Percentiles rank a stretch among this genome's conserved stretches.
These are phyloP conservation scores for Hypoxylon sp. DNA, from an alignment of 2,329 filamentous ascomycete genomes.

Conservation along the genomic window DNA sequence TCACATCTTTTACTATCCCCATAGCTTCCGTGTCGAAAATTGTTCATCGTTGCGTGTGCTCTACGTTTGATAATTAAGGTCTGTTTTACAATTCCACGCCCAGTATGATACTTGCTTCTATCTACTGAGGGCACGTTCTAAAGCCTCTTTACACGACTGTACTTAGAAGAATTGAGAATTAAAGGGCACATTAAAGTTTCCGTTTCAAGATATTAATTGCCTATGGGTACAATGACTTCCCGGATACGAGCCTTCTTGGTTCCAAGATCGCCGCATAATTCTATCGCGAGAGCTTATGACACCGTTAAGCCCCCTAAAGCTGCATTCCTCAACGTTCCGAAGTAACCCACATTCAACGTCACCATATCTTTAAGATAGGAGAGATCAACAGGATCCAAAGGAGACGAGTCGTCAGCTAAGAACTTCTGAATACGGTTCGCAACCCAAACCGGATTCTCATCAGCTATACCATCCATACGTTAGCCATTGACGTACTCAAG, in stretches of 20 bases:
- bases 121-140: not conserved
- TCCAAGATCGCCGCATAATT: not conserved
- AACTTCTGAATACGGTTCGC: conserved; percentile 47
- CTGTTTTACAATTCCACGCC: no score
- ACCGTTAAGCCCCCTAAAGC: conserved; percentile 45
- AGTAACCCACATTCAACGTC: conserved; percentile 48
- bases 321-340: conserved; percentile 45
- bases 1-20: no score
- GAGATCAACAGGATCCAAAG: conserved; percentile 40
- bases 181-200: not conserved
- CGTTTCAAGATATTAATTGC: not conserved
- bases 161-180: not conserved
- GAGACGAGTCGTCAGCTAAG: conserved; percentile 43
- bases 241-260: not conserved
- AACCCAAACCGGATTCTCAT: conserved; percentile 50
- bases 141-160: not conserved
- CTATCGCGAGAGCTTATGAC: conserved; percentile 6
- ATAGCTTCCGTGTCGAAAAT: no score
- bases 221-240: not conserved
- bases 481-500: not conserved
- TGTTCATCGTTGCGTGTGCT: no score
- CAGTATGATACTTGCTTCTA: not conserved
- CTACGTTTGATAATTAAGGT: no score
- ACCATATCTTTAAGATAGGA: conserved; percentile 44
- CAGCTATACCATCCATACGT: conserved; percentile 34